These are phyloP conservation scores for Helotiales sp. DNA, from an alignment of 2,329 filamentous ascomycete genomes.

Conservation along the genomic window DNA sequence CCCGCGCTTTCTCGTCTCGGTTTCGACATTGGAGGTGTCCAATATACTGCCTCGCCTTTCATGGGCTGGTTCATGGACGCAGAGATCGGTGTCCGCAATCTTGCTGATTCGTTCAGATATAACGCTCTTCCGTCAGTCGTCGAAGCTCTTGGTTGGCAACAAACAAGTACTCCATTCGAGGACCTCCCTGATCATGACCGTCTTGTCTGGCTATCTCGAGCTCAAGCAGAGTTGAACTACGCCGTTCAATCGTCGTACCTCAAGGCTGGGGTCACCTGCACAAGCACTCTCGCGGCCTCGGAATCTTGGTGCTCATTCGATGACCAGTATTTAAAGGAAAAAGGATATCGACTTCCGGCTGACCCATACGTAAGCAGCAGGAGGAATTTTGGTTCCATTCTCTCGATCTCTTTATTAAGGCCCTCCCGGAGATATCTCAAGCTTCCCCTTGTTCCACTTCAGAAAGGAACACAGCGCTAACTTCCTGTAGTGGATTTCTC, in stretches of 20 bases:
- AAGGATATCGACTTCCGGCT: background rate
- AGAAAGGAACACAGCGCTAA: no score
- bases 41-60: constrained; percentile 4
- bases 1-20: background rate
- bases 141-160: background rate
- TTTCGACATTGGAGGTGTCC: constrained; percentile 5
- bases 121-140: background rate
- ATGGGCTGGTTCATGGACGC: constrained; percentile 9
- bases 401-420: no score
- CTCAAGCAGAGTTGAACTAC: constrained; percentile 4
- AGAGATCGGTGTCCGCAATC: constrained; percentile 4
- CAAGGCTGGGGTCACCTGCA: background rate
- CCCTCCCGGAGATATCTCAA: no score
- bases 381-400: no score
- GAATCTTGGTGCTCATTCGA: constrained; percentile 1
- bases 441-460: no score
- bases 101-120: constrained; percentile 2
- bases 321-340: constrained; percentile 2
- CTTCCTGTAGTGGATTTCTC: constrained; percentile 4
- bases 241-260: background rate
- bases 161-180: background rate
- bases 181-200: constrained; percentile 4
- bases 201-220: constrained; percentile 1
- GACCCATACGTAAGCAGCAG: no score
- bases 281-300: constrained; percentile 1